Percentiles rank a stretch among this genome's conserved stretches.
Conservation (phyloP, 257 asterid genomes). For the Solanum corneliomulleri region DNA sequence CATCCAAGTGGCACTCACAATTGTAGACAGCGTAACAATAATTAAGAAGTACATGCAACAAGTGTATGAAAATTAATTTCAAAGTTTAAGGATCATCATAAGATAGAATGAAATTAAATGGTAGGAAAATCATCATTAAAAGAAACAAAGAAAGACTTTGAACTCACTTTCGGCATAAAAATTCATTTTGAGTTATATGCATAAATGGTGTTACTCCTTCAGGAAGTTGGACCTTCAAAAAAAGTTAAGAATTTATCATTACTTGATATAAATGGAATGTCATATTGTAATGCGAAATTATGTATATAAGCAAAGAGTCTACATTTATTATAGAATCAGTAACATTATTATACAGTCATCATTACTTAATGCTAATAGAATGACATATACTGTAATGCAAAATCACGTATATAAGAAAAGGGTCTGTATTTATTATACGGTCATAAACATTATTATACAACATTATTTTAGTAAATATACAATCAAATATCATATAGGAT, state of each 20-base stretch:
- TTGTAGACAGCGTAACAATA: not conserved
- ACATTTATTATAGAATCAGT: too few species aligned
- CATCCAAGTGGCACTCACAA: not conserved
- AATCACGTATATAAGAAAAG: not conserved
- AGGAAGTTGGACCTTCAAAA: constrained; percentile 35
- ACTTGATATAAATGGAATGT: constrained; percentile 1
- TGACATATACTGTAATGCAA: not conserved
- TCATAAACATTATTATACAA: too few species aligned
- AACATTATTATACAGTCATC: too few species aligned
- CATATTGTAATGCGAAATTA: not conserved
- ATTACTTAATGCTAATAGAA: not conserved
- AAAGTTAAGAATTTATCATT: constrained; percentile 3
- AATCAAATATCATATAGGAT: not conserved
- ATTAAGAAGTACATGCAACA: not conserved
- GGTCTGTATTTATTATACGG: too few species aligned
- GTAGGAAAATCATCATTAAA: not conserved
- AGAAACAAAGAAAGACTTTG: not conserved
- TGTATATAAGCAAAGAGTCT: not conserved
- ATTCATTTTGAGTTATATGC: not conserved
- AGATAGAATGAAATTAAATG: not conserved
- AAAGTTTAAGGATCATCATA: not conserved
- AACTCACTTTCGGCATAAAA: not conserved
- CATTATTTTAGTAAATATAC: not conserved
- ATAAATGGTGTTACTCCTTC: constrained; percentile 28
- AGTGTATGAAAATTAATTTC: not conserved